phyloP scores from a whole-genome alignment of 306 rosid species.

The Urtica urens region DNA sequence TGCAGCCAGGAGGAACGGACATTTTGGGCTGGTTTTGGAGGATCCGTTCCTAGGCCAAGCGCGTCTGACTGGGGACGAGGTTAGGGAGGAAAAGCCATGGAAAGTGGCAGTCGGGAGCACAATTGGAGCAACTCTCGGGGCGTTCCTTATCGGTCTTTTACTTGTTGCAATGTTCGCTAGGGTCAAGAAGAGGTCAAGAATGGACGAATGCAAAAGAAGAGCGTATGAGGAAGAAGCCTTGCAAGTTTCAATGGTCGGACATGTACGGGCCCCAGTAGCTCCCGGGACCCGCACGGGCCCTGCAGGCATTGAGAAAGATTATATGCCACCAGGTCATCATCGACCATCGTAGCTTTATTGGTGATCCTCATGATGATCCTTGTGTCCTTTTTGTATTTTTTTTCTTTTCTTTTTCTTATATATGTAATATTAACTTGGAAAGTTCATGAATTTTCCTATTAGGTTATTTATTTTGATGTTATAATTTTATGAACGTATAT shows the following conservation, averaged over 20 bases:
- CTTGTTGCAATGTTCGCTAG: conserved; percentile 87
- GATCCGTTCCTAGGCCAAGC: conserved; percentile 36
- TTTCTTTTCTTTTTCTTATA: not conserved
- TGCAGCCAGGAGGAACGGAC: conserved; percentile 67
- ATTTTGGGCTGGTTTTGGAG: conserved; percentile 67
- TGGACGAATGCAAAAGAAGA: conserved; percentile 76
- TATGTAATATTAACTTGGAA: not conserved
- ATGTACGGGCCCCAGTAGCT: conserved; percentile 83
- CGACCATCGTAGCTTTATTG: conserved; percentile 12
- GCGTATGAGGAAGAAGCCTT: conserved; percentile 93
- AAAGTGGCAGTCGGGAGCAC: conserved; percentile 75
- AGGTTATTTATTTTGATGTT: not conserved
- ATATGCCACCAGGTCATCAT: conserved; percentile 32
- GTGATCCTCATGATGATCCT: not conserved
- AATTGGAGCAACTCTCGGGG: conserved; percentile 73
- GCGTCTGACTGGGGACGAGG: conserved; percentile 5
- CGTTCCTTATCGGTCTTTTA: conserved; percentile 64
- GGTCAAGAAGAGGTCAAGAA: conserved; percentile 80
- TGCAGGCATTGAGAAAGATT: conserved; percentile 38
- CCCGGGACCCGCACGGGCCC: conserved; percentile 56
- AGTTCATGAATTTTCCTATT: not conserved
- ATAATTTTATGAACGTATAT: not conserved
- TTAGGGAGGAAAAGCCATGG: conserved; percentile 42
- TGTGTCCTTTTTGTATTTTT: not conserved
- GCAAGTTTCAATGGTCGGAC: conserved; percentile 98